These are phyloP conservation scores for Penicillium sp. DNA, from an alignment of 2,329 filamentous ascomycete species.

Conservation along the genomic window DNA sequence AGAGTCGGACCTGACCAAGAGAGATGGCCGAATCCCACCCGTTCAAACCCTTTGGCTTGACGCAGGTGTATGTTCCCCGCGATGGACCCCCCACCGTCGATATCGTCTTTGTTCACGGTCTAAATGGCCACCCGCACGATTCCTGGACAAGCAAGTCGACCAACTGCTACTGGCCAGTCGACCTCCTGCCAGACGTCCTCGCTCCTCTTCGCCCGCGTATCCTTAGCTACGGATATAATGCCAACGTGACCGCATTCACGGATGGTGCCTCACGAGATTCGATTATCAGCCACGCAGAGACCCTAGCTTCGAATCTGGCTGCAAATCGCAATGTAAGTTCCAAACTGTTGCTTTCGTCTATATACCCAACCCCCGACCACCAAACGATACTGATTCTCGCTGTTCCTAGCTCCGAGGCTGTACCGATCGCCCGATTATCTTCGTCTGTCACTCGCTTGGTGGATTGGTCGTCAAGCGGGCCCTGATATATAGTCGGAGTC, in stretches of 20 bases:
- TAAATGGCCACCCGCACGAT: conserved; percentile 67
- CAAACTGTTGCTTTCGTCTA: background rate
- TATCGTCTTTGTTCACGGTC: conserved; percentile 72
- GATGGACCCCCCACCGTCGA: conserved; percentile 46
- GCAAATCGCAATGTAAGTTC: conserved; percentile 62
- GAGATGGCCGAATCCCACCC: conserved; percentile 27
- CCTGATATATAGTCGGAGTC: conserved; percentile 68
- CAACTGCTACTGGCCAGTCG: conserved; percentile 69
- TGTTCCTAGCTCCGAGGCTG: conserved; percentile 48
- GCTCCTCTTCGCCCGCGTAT: conserved; percentile 64
- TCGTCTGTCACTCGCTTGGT: conserved; percentile 74
- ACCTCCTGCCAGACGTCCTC: conserved; percentile 67
- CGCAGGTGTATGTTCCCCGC: conserved; percentile 44
- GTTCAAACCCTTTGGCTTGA: conserved; percentile 47
- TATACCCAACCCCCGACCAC: background rate
- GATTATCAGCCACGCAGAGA: conserved; percentile 73
- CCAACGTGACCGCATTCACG: conserved; percentile 60
- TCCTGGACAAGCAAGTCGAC: conserved; percentile 61
- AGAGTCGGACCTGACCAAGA: conserved; percentile 5
- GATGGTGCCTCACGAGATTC: conserved; percentile 65
- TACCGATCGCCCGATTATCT: conserved; percentile 70
- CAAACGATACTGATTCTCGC: background rate
- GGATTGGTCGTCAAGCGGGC: conserved; percentile 74
- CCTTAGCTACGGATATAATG: conserved; percentile 76
- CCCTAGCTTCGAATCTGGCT: conserved; percentile 65